phyloP scores from a whole-genome alignment of 129 eudicot species.

The Gnaphalium uliginosum region DNA sequence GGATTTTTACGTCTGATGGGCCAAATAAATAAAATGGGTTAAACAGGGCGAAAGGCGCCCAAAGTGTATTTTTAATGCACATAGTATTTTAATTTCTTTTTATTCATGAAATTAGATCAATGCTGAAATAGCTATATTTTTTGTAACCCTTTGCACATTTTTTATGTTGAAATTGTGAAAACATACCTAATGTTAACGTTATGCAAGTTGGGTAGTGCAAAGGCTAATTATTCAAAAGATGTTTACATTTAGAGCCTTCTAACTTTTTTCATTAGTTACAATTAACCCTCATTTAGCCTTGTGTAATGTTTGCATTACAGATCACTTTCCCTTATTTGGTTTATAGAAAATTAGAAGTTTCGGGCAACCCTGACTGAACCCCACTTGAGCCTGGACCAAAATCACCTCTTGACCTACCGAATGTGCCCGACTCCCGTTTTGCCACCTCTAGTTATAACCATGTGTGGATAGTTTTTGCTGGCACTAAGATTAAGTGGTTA shows the following conservation, averaged over 20 bases:
- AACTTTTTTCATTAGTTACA: too few relatives aligned
- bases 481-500: constrained; percentile 13
- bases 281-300: too few relatives aligned
- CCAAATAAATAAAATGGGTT: not conserved
- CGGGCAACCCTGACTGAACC: too few relatives aligned
- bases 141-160: not conserved
- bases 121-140: not conserved
- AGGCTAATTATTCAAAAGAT: too few relatives aligned
- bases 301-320: too few relatives aligned
- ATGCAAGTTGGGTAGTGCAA: too few relatives aligned
- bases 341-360: too few relatives aligned
- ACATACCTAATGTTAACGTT: too few relatives aligned
- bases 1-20: not conserved
- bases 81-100: too few relatives aligned
- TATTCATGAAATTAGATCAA: not conserved
- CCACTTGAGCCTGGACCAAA: too few relatives aligned
- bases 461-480: not conserved
- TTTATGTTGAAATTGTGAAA: not conserved
- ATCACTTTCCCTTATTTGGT: too few relatives aligned
- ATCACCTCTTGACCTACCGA: not conserved
- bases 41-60: not conserved
- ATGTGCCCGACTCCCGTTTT: not conserved
- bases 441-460: not conserved
- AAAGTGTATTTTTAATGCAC: constrained; percentile 4
- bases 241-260: too few relatives aligned